Base-by-base conservation (phyloP, 2,329 filamentous ascomycete genomes). In the Exserohilum rostratum region DNA sequence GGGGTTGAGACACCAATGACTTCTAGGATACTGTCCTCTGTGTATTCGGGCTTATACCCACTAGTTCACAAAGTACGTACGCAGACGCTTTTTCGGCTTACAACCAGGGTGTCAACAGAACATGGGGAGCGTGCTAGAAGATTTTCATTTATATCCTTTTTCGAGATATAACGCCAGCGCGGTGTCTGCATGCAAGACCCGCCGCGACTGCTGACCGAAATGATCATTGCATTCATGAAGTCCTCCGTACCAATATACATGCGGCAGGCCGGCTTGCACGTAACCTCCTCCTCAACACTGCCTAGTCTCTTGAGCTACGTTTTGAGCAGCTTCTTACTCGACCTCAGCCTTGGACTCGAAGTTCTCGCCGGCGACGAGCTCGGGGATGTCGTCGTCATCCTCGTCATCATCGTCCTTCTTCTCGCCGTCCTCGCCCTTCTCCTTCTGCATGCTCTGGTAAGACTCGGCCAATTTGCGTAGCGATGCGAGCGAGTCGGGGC, bases 401-500 rank as follows among this genome's bases (percentile, higher is more conserved):
- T 83, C 82, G 49, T 79, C 79, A 51, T 83, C 82, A 53, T 79
- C 78, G 20, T 88, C 86, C 71, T 88, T 86, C 79, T 90, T 88
- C 72, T 87, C 90, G 65, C 87, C 88, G 50, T 84, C 88, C 75
- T 90, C 86, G 56, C 83, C 90, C 79, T 91, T 90, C 76, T 87
- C 89, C 89, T 96, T 96, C 83, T 97, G 93, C 87, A 98, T 87
- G 83, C 87, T 95, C 88, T 99, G 95, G 87, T 99, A 99, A 86
- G 90, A 96, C 87, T 99, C 95, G 71, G 95, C 95, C 63, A 99
- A 87, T 85, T 98, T 98, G 80, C 95, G 91, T 75, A 99, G 91
- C 62, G 92, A 96, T 58, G 95, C 95, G 57, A 99, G 90, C 63
- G 91, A 96, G 85, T 99, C 95, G 74, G 95, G 95, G 74, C 95